Percentiles rank a stretch among this genome's conserved stretches.
These are phyloP conservation scores for Colletotrichum sidae DNA, from an alignment of 2,329 filamentous ascomycete species.

Conservation along the genomic window DNA sequence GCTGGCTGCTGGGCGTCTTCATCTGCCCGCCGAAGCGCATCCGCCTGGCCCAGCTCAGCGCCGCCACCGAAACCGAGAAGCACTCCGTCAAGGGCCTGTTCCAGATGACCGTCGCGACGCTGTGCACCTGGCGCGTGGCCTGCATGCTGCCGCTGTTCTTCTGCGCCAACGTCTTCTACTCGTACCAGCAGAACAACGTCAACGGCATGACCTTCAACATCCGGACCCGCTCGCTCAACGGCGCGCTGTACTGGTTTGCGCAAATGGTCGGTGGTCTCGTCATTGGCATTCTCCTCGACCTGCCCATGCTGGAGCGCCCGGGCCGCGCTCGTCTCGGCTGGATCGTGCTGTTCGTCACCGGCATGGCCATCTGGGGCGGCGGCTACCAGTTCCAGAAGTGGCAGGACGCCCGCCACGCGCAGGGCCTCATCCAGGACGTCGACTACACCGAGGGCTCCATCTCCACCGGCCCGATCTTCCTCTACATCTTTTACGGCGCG, in stretches of 20 bases:
- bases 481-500: constrained; percentile 78
- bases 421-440: constrained; percentile 55
- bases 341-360: constrained; percentile 57
- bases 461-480: constrained; percentile 72
- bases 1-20: constrained; percentile 59
- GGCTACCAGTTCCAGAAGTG: constrained; percentile 75
- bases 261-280: constrained; percentile 66
- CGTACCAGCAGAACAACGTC: constrained; percentile 67
- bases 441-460: constrained; percentile 59
- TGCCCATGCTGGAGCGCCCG: constrained; percentile 54
- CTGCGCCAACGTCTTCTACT: constrained; percentile 66
- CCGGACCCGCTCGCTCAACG: constrained; percentile 66
- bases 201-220: constrained; percentile 67
- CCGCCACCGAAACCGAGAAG: constrained; percentile 52
- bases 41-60: constrained; percentile 50
- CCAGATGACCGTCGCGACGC: constrained; percentile 50
- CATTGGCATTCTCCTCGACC: constrained; percentile 59
- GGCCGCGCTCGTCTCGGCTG: constrained; percentile 60
- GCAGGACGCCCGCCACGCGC: constrained; percentile 57
- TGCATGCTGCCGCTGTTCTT: constrained; percentile 66
- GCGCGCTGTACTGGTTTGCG: constrained; percentile 66
- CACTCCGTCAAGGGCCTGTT: constrained; percentile 50
- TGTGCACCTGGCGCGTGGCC: constrained; percentile 57
- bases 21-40: constrained; percentile 60
- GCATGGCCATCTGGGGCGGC: constrained; percentile 67